phyloP scores from a whole-genome alignment of 2,329 filamentous ascomycete species.

The Penicillium sp. region DNA sequence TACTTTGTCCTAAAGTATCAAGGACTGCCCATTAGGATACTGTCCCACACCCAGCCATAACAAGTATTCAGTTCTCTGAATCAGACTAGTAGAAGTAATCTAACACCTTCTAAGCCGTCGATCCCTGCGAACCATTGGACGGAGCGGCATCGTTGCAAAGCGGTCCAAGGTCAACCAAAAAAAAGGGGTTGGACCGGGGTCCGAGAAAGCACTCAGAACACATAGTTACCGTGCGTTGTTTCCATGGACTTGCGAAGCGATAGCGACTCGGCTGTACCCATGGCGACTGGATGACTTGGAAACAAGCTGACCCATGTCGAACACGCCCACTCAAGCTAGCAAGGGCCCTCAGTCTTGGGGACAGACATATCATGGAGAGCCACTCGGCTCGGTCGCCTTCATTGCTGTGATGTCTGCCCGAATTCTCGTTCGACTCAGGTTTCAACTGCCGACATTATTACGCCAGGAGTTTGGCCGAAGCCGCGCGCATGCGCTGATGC shows the following conservation, averaged over 20 bases:
- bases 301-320: conserved; percentile 14
- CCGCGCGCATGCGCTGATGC: conserved; percentile 9
- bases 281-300: conserved; percentile 18
- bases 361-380: neutral
- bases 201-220: neutral
- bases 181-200: neutral
- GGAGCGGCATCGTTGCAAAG: conserved; percentile 1
- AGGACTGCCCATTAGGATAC: neutral
- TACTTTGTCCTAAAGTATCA: conserved; percentile 4
- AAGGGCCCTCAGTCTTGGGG: neutral
- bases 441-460: conserved; percentile 11
- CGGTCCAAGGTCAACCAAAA: neutral
- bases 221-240: conserved; percentile 3
- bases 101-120: neutral
- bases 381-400: conserved; percentile 1
- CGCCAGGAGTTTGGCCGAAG: conserved; percentile 1
- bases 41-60: conserved; percentile 4
- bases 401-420: neutral
- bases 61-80: conserved; percentile 1
- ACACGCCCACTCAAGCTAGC: conserved; percentile 11
- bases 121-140: conserved; percentile 2
- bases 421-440: conserved; percentile 2
- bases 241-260: neutral
- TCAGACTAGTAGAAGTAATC: neutral
- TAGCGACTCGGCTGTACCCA: conserved; percentile 5